phyloP scores from a whole-genome alignment of 2,329 filamentous ascomycete species.

The Arthroderma uncinatum region DNA sequence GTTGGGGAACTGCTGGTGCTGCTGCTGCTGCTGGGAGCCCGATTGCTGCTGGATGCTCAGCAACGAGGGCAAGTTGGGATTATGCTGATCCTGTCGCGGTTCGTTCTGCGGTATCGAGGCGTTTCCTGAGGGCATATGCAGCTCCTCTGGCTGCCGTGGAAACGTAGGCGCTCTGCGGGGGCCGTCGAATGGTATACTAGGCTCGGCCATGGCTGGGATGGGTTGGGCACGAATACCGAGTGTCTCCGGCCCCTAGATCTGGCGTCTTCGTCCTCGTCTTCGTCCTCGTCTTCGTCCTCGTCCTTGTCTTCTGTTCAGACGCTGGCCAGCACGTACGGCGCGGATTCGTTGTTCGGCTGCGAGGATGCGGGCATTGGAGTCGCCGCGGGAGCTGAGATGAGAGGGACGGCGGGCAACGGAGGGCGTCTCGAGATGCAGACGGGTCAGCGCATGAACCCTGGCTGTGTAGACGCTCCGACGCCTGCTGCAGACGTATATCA shows the following conservation, averaged over 20 bases:
- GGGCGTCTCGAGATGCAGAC: too few species aligned
- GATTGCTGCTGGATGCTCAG: constrained; percentile 4
- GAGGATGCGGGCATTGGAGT: not conserved
- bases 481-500: too few species aligned
- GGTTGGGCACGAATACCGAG: constrained; percentile 3
- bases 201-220: constrained; percentile 32
- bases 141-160: constrained; percentile 44
- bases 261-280: too few species aligned
- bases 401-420: too few species aligned
- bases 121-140: constrained; percentile 41
- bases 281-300: too few species aligned
- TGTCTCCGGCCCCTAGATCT: too few species aligned
- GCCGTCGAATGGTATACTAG: constrained; percentile 40
- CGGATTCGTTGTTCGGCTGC: not conserved
- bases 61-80: constrained; percentile 19
- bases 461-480: too few species aligned
- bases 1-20: constrained; percentile 34
- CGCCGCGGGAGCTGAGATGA: not conserved
- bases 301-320: not conserved
- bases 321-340: not conserved
- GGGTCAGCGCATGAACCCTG: too few species aligned
- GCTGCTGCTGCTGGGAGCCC: constrained; percentile 3
- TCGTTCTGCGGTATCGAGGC: constrained; percentile 29
- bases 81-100: constrained; percentile 44
- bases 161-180: constrained; percentile 40